Percentiles rank a stretch among this genome's conserved stretches.
Conservation (phyloP, 2,329 filamentous ascomycete genomes). For the Pseudomassariella vexata region DNA sequence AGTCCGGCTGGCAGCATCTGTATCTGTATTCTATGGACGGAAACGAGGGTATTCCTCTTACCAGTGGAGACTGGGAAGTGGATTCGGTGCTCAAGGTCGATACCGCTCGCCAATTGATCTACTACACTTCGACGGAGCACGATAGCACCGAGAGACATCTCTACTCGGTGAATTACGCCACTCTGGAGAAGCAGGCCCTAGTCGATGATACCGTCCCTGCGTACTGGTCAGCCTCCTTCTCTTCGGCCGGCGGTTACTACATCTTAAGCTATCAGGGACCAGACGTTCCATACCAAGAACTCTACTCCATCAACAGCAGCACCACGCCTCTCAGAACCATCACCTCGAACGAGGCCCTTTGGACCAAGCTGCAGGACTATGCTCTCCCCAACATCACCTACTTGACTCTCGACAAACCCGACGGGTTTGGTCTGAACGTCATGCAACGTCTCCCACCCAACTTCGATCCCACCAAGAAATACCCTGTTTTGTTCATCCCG, state of each 20-base stretch:
- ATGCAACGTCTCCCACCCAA: conserved; percentile 61
- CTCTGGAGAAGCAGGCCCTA: conserved; percentile 47
- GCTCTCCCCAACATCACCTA: conserved; percentile 60
- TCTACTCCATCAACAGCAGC: conserved; percentile 52
- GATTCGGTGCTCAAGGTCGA: conserved; percentile 54
- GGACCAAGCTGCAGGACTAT: conserved; percentile 51
- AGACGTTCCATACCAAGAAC: conserved; percentile 63
- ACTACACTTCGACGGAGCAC: conserved; percentile 59
- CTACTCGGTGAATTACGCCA: conserved; percentile 58
- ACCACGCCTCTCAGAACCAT: conserved; percentile 50
- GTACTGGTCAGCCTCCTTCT: conserved; percentile 62
- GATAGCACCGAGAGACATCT: conserved; percentile 64
- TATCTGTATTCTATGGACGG: conserved; percentile 57
- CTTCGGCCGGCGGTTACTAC: conserved; percentile 56
- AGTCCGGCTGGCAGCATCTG: conserved; percentile 59
- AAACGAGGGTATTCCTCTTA: conserved; percentile 51
- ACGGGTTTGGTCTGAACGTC: conserved; percentile 57
- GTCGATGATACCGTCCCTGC: conserved; percentile 55
- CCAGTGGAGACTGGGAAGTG: conserved; percentile 62
- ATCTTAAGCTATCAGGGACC: conserved; percentile 60
- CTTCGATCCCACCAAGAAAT: conserved; percentile 66
- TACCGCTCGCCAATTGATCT: conserved; percentile 46
- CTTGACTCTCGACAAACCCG: conserved; percentile 55
- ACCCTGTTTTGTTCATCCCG: conserved; percentile 73
- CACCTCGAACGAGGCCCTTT: conserved; percentile 53